Base-by-base conservation (phyloP, 2,329 filamentous ascomycete species). In the Furcasterigmium furcatum region DNA sequence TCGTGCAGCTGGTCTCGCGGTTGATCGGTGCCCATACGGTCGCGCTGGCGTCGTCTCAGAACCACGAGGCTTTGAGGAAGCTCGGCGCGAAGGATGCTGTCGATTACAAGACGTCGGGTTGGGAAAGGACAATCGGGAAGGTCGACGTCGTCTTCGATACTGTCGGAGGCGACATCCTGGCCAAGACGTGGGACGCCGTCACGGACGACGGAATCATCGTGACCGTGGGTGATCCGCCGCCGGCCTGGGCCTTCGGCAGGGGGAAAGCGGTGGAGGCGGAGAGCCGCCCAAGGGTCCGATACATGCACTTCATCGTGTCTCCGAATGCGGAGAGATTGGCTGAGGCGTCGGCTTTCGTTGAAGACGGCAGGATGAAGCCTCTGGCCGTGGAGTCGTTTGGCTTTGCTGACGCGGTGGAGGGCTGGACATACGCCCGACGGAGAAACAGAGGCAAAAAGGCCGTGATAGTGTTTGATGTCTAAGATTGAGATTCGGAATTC, bases 161-260 rank as follows among this genome's bases (percentile, higher is more conserved):
- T 0, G 64, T 58, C 5, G 62, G 63, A 0, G 54, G 55, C 2
- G 49, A 54, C 6, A 45, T 60, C 1, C 39, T 69, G 19, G 24
- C 46, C 1, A 62, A 55, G 38, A 39, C 55, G 0, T 68, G 64
- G 65, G 43, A 49, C 13, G 49, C 52, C 0, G 53, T 70, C 4
- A 62, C 61, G 32, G 41, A 46, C 2, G 46, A 53, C 12, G 66
- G 65, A 0, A 46, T 46, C 0, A 59, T 68, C 9, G 54, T 70
- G 0, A 68, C 67, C 0, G 57, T 70, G 0, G 63, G 53, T 3
- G 65, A 66, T 36, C 63, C 64, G 7, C 54, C 62, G 0, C 62
- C 64, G 0, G 14, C 46, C 0, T 67, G 64, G 65, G 63, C 62
- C 0, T 62, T 59, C n/a, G 53, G 49, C 0, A 32, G 42, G 3